Base-by-base conservation (phyloP, 768 basidiomycete species). In the Pleurotus pulmonarius region DNA sequence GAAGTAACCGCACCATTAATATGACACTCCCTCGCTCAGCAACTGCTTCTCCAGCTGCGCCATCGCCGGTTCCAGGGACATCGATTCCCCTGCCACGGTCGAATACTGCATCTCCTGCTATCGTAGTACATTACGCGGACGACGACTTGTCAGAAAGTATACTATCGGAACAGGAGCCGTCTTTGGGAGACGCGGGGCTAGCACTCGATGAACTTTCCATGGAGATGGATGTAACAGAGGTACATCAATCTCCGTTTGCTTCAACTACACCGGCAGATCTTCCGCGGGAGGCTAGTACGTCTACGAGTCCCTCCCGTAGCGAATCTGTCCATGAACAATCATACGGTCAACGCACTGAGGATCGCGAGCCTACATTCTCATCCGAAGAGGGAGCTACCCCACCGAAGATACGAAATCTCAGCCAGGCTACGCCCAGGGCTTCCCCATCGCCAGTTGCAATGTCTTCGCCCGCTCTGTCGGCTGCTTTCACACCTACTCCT, bases 401-500 rank as follows among this genome's bases (percentile, higher is more conserved):
- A n/a, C 72, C 73, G 61, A 62, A 64, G 24, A 66, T 60, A 51
- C 61, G 67, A 59, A 67, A 58, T 49, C 63, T 64, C 58, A 60
- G 68, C 58, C 47, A 67, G 59, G n/a, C 56, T 61, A 26, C 20
- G 20, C 57, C 65, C 66, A 69, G 61, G 71, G 78, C 47, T 71
- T 34, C 29, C 11, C 15, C 67, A 66, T 5, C 67, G 73, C 22
- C 79, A 2, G 75, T 68, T 34, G 73, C 75, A 4, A 74, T 75
- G 58, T 78, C 84, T 3, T 87, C 87, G 24, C 83, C 87, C 2
- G 74, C 73, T 0, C 75, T 72, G 20, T 85, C 85, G 3, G 58
- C 78, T 1, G 71, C 81, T 22, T 83, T 87, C 57, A 90, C 89
- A 0, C 88, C 87, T 7, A 89, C 86, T 0, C 87, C 87, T 26